Evolutionary conservation across 2,329 filamentous ascomycete species (phyloP).

Genomic region (Hortaea werneckii): DNA sequence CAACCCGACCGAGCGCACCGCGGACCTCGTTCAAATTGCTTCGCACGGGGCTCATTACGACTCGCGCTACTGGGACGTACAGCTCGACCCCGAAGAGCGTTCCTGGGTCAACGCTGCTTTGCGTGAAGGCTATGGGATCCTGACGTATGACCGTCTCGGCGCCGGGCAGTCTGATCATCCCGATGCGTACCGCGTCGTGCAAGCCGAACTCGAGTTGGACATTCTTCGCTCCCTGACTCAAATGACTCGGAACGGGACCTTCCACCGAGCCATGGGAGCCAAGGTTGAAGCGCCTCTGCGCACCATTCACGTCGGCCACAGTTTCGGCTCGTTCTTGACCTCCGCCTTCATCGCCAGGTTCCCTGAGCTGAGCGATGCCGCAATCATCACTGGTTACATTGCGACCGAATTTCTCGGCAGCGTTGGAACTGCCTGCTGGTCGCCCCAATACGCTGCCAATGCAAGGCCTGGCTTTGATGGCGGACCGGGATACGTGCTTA

Average conservation of each 20-base stretch:
- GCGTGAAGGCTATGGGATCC: conserved; percentile 26
- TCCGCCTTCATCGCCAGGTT: conserved; percentile 5
- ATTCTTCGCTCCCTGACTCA: conserved; percentile 26
- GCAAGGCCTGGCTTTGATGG: not conserved
- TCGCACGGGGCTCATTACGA: conserved; percentile 33
- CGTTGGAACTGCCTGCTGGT: not conserved
- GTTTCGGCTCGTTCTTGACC: conserved; percentile 42
- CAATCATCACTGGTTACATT: conserved; percentile 8
- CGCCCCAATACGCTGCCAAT: too few species aligned
- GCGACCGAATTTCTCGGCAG: not conserved
- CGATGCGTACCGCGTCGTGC: conserved; percentile 29
- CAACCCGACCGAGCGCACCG: not conserved
- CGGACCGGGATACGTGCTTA: not conserved
- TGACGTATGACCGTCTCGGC: conserved; percentile 35
- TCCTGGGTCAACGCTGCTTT: too few species aligned
- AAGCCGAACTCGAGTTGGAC: conserved; percentile 28
- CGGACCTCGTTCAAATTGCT: conserved; percentile 27
- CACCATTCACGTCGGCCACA: conserved; percentile 49
- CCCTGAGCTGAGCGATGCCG: conserved; percentile 7
- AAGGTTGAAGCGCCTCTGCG: not conserved
- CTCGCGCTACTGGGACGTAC: conserved; percentile 23
- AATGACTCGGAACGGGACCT: conserved; percentile 19
- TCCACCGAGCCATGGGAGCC: conserved; percentile 6
- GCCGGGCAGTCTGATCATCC: conserved; percentile 28
- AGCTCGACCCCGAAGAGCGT: too few species aligned